Evolutionary conservation across 345 rosid species (phyloP), one percentile per base, ranked within the genome.

Genomic region (Capsella bursapastoris): DNA sequence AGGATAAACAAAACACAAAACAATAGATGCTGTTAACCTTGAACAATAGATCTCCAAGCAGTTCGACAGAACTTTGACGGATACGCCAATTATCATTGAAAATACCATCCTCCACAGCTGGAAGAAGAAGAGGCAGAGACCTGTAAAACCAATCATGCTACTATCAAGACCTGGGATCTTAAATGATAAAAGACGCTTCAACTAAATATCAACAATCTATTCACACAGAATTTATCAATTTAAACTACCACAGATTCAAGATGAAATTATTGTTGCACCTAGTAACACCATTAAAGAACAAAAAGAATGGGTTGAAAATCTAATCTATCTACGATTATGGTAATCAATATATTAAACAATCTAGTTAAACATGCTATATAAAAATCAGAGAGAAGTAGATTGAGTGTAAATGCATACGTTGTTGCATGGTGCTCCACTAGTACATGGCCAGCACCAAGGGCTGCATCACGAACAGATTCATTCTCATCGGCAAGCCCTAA

Each of bases 381-480:
- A 59, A 9, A 38, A 8, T n/a, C 9, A 48, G 47, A 44, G 50
- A 31, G 57, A 45, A 72, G 55, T 15, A 72, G 28, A 51, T 44
- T 12, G 7, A 71, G 40, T 7, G 64, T 41, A 58, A 27, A 59
- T 38, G 15, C 72, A 11, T 79, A 95, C 99, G 99, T 90, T 82
- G 90, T 86, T 61, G 99, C 99, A 78, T 95, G 90, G 76, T 95
- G 99, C 86, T 95, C 98, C 40, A 95, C 99, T 77, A 95, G 81
- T 57, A 95, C 88, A 89, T 92, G 99, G 37, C 99, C 99, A 79
- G 99, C 96, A 66, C 97, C 98, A 49, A 95, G 82, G 77, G 99
- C 99, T 38, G 98, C 99, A 57, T 95, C 99, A 63, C 99, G 97
- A 40, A 95, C 99, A 72, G 99, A 92, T 81, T 95, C 99, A 79